Evolutionary conservation across 164 flowering plant species (phyloP), one percentile per base, ranked within the genome.

Genomic region (Liriodendron chinense): DNA sequence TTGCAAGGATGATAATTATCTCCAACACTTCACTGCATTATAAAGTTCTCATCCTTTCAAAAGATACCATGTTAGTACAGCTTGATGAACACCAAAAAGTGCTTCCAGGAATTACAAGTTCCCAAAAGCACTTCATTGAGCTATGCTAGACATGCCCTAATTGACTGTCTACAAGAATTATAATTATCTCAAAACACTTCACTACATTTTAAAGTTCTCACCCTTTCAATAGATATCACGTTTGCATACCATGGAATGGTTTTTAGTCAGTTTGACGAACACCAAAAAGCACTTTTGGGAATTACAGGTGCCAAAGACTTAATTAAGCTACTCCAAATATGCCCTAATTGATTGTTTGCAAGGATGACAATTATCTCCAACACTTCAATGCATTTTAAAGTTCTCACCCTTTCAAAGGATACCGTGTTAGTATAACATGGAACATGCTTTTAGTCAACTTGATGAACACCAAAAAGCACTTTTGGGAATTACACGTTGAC

Each of bases 401-500:
- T n/a, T n/a, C n/a, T n/a, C n/a, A n/a, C n/a, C n/a, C n/a, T n/a
- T n/a, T n/a, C n/a, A n/a, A n/a, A n/a, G 10, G 53, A 57, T 63
- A 20, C n/a, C 0, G n/a, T 21, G 66, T 20, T 9, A 23, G 1
- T 23, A 63, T 23, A 63, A 21, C 66, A 63, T 63, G 66, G 9
- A 18, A 6, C 9, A 21, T n/a, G 66, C 13, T 49, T 65, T 12
- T 22, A 65, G 24, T 24, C 28, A 65, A 34, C 68, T 25, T 43
- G 34, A 18, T 20, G 50, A 68, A 43, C 23, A 68, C n/a, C 20
- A 16, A 20, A 6, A 68, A 2, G 22, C 34, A n/a, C n/a, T n/a
- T n/a, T 34, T 24, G 16, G 23, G 75, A 65, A 62, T 65, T 49
- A 10, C 72, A 76, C 91, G 63, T 89, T 93, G 98, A 96, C 91